Percentiles rank a stretch among this genome's conserved stretches.
Conservation (phyloP, 352 stramenopile genomes). For the Pythium utonaiense region DNA sequence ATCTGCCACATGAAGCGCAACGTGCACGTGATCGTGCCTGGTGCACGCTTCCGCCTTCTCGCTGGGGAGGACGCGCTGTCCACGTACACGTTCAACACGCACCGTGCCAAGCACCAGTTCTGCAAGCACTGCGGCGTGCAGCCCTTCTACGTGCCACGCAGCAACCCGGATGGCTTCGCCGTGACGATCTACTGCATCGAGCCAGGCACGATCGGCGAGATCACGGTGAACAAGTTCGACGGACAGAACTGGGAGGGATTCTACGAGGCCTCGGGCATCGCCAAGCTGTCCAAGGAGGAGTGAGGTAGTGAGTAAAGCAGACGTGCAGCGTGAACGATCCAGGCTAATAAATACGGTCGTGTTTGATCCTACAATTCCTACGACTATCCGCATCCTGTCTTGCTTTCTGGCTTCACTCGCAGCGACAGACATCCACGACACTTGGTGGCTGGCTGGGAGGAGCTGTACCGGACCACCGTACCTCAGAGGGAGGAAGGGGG, state of each 20-base stretch:
- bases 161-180: conserved; percentile 73
- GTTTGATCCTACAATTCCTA: conserved; percentile 5
- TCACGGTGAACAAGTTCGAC: conserved; percentile 68
- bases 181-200: conserved; percentile 75
- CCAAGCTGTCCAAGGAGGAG: conserved; percentile 38
- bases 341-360: conserved; percentile 1
- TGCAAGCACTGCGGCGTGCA: conserved; percentile 76
- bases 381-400: not conserved
- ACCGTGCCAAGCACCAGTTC: conserved; percentile 74
- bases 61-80: conserved; percentile 45
- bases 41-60: conserved; percentile 49
- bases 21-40: conserved; percentile 62
- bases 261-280: conserved; percentile 33
- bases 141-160: conserved; percentile 78
- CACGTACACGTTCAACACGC: conserved; percentile 82
- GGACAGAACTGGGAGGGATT: conserved; percentile 67
- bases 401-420: not conserved
- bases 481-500: not conserved
- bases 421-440: not conserved
- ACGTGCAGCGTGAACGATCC: not conserved
- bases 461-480: not conserved
- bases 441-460: conserved; percentile 1
- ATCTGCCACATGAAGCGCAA: conserved; percentile 84
- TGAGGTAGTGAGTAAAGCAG: not conserved
- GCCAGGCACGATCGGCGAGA: conserved; percentile 36